phyloP scores from a whole-genome alignment of 2,329 filamentous ascomycete genomes.

The Pseudogymnoascus sp. region DNA sequence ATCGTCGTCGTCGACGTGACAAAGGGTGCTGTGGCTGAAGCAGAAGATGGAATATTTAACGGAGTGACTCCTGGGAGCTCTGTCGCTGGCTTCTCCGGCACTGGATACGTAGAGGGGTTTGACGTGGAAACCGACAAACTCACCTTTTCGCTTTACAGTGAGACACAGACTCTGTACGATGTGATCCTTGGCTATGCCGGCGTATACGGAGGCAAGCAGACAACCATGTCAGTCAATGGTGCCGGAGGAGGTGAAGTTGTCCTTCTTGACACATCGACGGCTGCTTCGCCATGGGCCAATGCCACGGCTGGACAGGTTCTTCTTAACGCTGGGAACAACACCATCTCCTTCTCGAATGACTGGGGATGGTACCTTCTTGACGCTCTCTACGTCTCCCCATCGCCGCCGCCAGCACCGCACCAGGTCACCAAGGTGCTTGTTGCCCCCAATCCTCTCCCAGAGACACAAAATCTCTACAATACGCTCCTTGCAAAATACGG shows the following conservation, averaged over 20 bases:
- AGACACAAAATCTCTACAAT: conserved; percentile 14
- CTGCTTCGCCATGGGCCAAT: conserved; percentile 31
- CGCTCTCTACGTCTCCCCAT: conserved; percentile 33
- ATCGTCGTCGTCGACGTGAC: conserved; percentile 15
- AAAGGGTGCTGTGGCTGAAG: conserved; percentile 25
- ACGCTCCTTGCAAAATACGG: conserved; percentile 14
- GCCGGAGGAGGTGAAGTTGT: conserved; percentile 35
- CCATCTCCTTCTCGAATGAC: conserved; percentile 38
- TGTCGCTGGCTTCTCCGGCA: conserved; percentile 34
- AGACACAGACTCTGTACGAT: conserved; percentile 34
- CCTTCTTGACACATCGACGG: conserved; percentile 26
- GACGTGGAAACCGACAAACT: conserved; percentile 35
- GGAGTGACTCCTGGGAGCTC: conserved; percentile 34
- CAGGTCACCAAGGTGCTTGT: conserved; percentile 32
- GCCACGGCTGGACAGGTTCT: conserved; percentile 38
- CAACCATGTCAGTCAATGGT: conserved; percentile 36
- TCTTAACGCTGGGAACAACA: conserved; percentile 36
- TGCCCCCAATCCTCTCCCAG: conserved; percentile 25
- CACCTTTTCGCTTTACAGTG: conserved; percentile 34
- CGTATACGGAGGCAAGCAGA: conserved; percentile 39
- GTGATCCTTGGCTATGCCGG: conserved; percentile 37
- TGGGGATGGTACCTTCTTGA: conserved; percentile 44
- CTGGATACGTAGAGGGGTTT: conserved; percentile 40
- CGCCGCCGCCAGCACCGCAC: conserved; percentile 31
- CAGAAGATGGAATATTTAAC: conserved; percentile 34